A percentile compares a stretch with the other conserved stretches of the same genome.
Conservation (phyloP, 495 filamentous ascomycete species). For the Viridothelium virens region DNA sequence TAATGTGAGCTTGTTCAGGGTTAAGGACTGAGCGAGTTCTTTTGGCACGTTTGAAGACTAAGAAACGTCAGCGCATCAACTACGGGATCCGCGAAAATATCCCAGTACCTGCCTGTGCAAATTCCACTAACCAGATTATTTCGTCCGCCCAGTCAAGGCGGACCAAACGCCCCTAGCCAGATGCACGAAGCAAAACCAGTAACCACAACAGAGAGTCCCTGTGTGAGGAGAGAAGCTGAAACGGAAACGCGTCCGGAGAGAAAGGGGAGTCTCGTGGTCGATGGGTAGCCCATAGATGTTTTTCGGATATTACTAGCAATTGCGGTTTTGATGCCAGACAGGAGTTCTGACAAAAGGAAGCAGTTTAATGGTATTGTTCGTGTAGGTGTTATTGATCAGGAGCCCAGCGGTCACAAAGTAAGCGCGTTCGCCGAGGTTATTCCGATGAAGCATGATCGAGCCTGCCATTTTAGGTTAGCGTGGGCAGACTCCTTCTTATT, state of each 20-base stretch:
- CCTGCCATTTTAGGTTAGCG: no score
- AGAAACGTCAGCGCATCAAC: background rate
- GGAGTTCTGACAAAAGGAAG: background rate
- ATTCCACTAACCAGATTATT: constrained; percentile 10
- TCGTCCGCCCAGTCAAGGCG: constrained; percentile 45
- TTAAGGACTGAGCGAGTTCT: no score
- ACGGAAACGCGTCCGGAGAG: background rate
- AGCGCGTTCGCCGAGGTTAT: background rate
- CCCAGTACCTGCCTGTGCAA: background rate
- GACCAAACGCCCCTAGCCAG: constrained; percentile 39
- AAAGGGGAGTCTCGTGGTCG: background rate
- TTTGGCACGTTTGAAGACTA: background rate
- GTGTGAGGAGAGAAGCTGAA: constrained; percentile 1
- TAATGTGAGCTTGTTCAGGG: no score
- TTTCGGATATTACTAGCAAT: background rate
- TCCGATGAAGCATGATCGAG: background rate
- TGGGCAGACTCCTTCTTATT: no score
- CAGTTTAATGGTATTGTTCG: background rate
- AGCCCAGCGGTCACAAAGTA: background rate
- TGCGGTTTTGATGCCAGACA: background rate
- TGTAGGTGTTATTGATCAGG: background rate
- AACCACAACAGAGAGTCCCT: constrained; percentile 29
- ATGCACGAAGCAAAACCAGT: constrained; percentile 33
- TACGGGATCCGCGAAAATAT: background rate
- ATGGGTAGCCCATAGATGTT: constrained; percentile 1